Conservation (phyloP, 345 rosid species). For the Acer saccharum region DNA sequence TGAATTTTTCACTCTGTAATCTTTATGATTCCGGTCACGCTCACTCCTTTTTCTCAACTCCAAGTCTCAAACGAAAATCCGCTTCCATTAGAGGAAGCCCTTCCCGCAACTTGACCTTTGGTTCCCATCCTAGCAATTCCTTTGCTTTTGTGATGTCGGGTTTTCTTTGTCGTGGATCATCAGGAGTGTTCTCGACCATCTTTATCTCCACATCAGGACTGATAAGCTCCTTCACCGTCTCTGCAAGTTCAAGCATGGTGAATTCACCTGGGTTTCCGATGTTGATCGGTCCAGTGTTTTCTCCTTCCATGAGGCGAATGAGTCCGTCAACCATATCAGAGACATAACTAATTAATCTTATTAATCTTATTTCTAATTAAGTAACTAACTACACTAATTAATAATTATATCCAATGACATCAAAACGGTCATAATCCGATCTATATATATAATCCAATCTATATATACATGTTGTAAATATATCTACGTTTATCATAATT, state of each 20-base stretch:
- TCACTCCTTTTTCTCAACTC: constrained; percentile 49
- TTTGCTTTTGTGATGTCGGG: constrained; percentile 86
- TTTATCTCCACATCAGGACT: constrained; percentile 77
- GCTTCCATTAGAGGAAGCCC: constrained; percentile 95
- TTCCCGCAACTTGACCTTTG: constrained; percentile 74
- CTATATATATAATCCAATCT: too few relatives aligned
- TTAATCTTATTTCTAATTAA: too few relatives aligned
- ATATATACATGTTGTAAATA: too few relatives aligned
- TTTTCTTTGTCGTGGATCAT: constrained; percentile 90
- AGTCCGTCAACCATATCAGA: constrained; percentile 99
- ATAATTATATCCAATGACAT: too few relatives aligned
- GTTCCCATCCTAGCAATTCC: constrained; percentile 92
- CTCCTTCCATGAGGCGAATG: constrained; percentile 94
- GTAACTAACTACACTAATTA: too few relatives aligned
- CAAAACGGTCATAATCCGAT: too few relatives aligned
- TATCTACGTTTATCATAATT: too few relatives aligned
- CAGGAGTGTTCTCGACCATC: constrained; percentile 91
- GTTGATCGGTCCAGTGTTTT: constrained; percentile 94
- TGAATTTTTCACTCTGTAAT: background rate
- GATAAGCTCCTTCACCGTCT: constrained; percentile 90
- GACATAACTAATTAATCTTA: too few relatives aligned
- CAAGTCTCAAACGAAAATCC: constrained; percentile 80
- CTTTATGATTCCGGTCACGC: background rate
- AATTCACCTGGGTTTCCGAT: constrained; percentile 98
- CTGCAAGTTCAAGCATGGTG: constrained; percentile 88